phyloP scores from a whole-genome alignment of 2,329 filamentous ascomycete genomes.

The Coniochaeta pulveracea region DNA sequence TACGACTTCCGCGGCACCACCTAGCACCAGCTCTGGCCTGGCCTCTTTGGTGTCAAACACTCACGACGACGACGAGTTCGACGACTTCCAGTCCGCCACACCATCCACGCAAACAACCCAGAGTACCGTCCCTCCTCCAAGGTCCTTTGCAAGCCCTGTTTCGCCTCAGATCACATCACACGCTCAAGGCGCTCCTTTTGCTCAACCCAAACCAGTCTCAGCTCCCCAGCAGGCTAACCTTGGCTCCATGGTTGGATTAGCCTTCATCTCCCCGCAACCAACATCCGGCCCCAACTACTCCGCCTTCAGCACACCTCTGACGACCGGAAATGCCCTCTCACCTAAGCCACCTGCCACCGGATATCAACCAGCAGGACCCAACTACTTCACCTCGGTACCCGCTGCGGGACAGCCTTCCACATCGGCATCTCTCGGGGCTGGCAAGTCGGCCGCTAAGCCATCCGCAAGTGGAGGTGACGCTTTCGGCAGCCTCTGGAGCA shows the following conservation, averaged over 20 bases:
- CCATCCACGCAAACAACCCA: conserved; percentile 41
- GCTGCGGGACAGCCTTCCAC: conserved; percentile 13
- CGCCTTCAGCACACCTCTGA: conserved; percentile 41
- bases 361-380: conserved; percentile 72
- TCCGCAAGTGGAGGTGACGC: conserved; percentile 49
- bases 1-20: conserved; percentile 29
- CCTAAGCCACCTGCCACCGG: conserved; percentile 40
- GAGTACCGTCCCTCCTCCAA: conserved; percentile 31
- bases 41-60: conserved; percentile 33
- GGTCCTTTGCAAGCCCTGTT: conserved; percentile 26
- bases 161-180: conserved; percentile 37
- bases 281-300: conserved; percentile 55
- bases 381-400: conserved; percentile 86
- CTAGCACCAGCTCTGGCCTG: conserved; percentile 34
- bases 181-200: conserved; percentile 56
- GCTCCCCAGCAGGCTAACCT: conserved; percentile 71
- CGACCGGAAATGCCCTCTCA: conserved; percentile 24
- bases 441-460: conserved; percentile 43
- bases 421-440: conserved; percentile 14
- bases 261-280: conserved; percentile 63
- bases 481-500: conserved; percentile 80
- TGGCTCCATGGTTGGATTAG: conserved; percentile 67
- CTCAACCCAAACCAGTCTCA: conserved; percentile 75
- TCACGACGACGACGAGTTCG: conserved; percentile 87
- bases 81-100: conserved; percentile 89